These are phyloP conservation scores for Lactifluus hygrophoroides DNA, from an alignment of 768 basidiomycete species.

Conservation along the genomic window DNA sequence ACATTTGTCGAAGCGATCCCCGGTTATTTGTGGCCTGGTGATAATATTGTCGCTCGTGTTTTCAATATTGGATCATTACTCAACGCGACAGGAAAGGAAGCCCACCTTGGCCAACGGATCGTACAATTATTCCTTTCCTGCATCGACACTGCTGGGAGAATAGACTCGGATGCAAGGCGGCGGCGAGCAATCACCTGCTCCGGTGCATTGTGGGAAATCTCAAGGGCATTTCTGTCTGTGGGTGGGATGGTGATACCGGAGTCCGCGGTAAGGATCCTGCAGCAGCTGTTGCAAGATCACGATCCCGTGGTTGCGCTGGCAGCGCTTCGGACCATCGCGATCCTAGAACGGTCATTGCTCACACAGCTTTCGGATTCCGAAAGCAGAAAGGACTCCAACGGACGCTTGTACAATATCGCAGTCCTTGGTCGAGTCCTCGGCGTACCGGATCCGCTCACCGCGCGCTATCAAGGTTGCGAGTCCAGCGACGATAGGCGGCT, in stretches of 20 bases:
- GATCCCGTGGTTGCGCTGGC: not conserved
- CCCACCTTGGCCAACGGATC: conserved; percentile 2
- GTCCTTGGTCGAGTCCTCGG: no score
- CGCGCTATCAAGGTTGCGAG: not conserved
- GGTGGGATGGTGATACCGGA: not conserved
- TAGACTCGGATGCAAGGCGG: conserved; percentile 3
- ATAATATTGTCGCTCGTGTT: not conserved
- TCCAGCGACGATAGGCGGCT: not conserved
- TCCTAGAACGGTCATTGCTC: not conserved
- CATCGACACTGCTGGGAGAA: not conserved
- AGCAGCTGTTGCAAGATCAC: not conserved
- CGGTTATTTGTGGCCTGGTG: not conserved
- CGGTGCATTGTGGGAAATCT: conserved; percentile 7
- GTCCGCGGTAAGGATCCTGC: not conserved
- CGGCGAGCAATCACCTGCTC: conserved; percentile 10
- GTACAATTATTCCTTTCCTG: conserved; percentile 4
- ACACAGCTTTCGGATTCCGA: not conserved
- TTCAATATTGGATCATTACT: conserved; percentile 4
- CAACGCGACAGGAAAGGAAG: not conserved
- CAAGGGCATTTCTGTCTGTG: not conserved
- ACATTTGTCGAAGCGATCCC: not conserved
- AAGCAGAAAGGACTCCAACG: no score
- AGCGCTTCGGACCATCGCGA: not conserved
- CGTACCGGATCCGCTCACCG: not conserved
- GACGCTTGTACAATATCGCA: no score